Evolutionary conservation across 192 early-diverging fungal species (phyloP).

Genomic region (Coemansia sp.): DNA sequence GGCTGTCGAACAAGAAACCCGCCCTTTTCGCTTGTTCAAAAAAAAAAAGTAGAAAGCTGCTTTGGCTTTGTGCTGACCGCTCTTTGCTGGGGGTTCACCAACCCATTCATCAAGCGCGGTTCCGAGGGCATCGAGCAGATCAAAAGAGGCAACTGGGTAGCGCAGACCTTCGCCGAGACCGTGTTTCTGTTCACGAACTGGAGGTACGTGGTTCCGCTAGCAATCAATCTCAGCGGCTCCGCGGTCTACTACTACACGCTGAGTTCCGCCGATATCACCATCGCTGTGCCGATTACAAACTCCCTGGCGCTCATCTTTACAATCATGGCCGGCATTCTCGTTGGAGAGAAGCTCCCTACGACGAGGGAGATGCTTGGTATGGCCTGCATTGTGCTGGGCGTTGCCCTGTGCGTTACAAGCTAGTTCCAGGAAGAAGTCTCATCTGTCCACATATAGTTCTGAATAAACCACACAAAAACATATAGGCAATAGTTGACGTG

Average conservation of each 20-base stretch:
- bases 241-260: constrained; percentile 92
- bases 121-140: constrained; percentile 78
- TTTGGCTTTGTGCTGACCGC: constrained; percentile 66
- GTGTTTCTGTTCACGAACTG: constrained; percentile 81
- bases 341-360: constrained; percentile 78
- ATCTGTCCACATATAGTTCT: neutral
- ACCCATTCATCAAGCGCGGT: constrained; percentile 93
- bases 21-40: neutral
- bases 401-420: constrained; percentile 63
- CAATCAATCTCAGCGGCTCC: constrained; percentile 89
- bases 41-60: constrained; percentile 33
- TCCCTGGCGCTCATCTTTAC: constrained; percentile 89
- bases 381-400: constrained; percentile 67
- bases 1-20: no score
- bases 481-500: no score
- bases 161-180: constrained; percentile 63
- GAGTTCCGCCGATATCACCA: constrained; percentile 77
- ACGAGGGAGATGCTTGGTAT: constrained; percentile 66
- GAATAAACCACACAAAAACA: neutral
- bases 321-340: constrained; percentile 68
- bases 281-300: constrained; percentile 92
- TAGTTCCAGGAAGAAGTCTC: constrained; percentile 3
- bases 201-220: constrained; percentile 88
- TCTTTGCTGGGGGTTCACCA: constrained; percentile 94
- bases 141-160: constrained; percentile 59